Percentiles rank a stretch among this genome's conserved stretches.
Conservation (phyloP, 2,329 filamentous ascomycete species). For the Neurospora sp. region DNA sequence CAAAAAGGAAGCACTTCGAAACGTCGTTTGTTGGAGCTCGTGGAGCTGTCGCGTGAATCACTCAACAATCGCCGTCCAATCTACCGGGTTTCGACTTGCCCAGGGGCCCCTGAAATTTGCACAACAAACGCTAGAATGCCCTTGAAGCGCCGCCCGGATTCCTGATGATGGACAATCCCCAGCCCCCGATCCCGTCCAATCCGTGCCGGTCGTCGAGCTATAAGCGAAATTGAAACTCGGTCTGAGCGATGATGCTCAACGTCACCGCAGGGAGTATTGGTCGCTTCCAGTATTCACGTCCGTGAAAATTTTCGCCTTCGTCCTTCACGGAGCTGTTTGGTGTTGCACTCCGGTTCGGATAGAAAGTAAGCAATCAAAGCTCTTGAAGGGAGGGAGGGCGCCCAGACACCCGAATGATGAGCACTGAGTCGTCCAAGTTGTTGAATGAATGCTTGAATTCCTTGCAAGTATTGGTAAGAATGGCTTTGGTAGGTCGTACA, state of each 20-base stretch:
- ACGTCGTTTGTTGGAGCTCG: neutral
- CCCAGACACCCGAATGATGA: neutral
- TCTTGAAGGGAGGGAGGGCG: neutral
- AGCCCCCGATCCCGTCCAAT: slow-evolving; percentile 10
- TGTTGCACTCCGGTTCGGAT: neutral
- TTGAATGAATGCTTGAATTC: neutral
- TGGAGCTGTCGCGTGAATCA: slow-evolving; percentile 11
- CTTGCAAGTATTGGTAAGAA: neutral
- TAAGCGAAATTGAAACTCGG: slow-evolving; percentile 18
- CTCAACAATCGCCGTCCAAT: slow-evolving; percentile 11
- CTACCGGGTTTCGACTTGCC: slow-evolving; percentile 3
- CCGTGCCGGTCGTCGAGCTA: slow-evolving; percentile 3
- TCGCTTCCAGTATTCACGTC: neutral
- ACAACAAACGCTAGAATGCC: slow-evolving; percentile 2
- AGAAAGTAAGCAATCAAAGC: neutral
- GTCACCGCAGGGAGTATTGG: neutral
- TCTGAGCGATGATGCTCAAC: neutral
- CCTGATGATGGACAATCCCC: slow-evolving; percentile 8
- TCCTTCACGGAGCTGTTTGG: neutral
- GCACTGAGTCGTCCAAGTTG: neutral
- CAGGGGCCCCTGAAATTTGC: slow-evolving; percentile 11
- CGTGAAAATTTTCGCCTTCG: neutral
- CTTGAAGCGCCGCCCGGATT: slow-evolving; percentile 15
- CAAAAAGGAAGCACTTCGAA: slow-evolving; percentile 1
- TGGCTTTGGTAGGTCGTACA: neutral